A percentile compares a stretch with the other conserved stretches of the same genome.
Evolutionary conservation across 352 stramenopile species (phyloP).

Genomic region (Elongisporangium prolatum): DNA sequence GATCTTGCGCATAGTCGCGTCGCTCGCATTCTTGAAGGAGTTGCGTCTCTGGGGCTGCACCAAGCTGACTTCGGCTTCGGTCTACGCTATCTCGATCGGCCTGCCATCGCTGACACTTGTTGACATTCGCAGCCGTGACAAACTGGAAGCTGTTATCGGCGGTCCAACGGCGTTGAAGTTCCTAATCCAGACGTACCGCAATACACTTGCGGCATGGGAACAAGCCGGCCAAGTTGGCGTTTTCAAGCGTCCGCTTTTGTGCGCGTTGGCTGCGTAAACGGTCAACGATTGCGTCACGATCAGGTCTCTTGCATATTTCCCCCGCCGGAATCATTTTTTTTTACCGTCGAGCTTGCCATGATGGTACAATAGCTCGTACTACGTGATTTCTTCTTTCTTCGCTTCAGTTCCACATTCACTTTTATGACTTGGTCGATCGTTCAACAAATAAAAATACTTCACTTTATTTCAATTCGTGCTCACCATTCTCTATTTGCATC

Average conservation of each 20-base stretch:
- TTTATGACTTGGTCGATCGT: constrained; percentile 1
- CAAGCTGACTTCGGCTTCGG: constrained; percentile 70
- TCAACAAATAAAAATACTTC: neutral
- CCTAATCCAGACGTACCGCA: constrained; percentile 72
- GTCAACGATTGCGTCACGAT: too few species aligned
- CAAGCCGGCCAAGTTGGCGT: constrained; percentile 62
- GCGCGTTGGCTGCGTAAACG: constrained; percentile 59
- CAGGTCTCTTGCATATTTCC: neutral
- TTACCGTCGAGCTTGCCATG: too few species aligned
- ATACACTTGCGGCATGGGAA: constrained; percentile 64
- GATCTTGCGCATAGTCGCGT: constrained; percentile 52
- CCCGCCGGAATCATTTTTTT: too few species aligned
- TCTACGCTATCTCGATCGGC: constrained; percentile 64
- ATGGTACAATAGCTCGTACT: neutral
- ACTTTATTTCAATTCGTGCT: neutral
- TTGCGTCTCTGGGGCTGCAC: constrained; percentile 78
- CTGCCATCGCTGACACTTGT: constrained; percentile 59
- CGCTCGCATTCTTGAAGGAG: constrained; percentile 55
- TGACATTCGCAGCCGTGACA: constrained; percentile 76
- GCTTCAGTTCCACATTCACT: neutral
- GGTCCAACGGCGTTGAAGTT: constrained; percentile 70
- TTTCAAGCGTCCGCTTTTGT: constrained; percentile 57
- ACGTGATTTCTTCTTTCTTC: neutral
- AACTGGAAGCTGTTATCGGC: constrained; percentile 72
- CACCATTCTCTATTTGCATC: neutral